Percentiles rank a stretch among this genome's conserved stretches.
These are phyloP conservation scores for Fusarium scirpi DNA, from an alignment of 2,329 filamentous ascomycete genomes.

Conservation along the genomic window DNA sequence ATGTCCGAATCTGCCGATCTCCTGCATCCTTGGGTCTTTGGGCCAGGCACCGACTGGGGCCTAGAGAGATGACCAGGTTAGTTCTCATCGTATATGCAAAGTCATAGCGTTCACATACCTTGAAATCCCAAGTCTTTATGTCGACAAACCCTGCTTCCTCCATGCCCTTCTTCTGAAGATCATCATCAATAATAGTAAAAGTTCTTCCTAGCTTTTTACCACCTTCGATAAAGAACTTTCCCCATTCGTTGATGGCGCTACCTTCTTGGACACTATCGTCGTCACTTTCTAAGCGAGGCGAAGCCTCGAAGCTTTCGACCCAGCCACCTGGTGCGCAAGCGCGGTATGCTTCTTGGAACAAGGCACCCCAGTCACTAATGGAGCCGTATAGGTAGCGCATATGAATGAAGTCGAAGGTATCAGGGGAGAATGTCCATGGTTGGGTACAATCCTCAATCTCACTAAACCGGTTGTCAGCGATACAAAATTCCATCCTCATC, in stretches of 20 bases:
- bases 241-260: neutral
- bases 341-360: conserved; percentile 7
- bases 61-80: neutral
- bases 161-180: conserved; percentile 7
- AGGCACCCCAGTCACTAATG: neutral
- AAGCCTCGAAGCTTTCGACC: conserved; percentile 10
- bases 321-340: conserved; percentile 1
- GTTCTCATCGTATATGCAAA: neutral
- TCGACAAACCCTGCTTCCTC: conserved; percentile 6
- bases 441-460: conserved; percentile 10
- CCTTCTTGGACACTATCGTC: conserved; percentile 4
- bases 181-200: conserved; percentile 5
- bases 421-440: neutral
- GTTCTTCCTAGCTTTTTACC: conserved; percentile 1
- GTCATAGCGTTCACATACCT: neutral
- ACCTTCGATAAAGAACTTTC: conserved; percentile 9
- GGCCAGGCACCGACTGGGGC: conserved; percentile 10
- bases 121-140: conserved; percentile 2
- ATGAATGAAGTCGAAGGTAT: conserved; percentile 2
- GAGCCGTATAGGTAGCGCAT: conserved; percentile 10
- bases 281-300: neutral
- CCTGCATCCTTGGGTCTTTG: conserved; percentile 9
- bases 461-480: neutral
- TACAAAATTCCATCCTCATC: neutral
- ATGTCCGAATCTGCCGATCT: conserved; percentile 10